Evolutionary conservation across 2,329 filamentous ascomycete genomes (phyloP).

Genomic region (Diaporthe sp.): DNA sequence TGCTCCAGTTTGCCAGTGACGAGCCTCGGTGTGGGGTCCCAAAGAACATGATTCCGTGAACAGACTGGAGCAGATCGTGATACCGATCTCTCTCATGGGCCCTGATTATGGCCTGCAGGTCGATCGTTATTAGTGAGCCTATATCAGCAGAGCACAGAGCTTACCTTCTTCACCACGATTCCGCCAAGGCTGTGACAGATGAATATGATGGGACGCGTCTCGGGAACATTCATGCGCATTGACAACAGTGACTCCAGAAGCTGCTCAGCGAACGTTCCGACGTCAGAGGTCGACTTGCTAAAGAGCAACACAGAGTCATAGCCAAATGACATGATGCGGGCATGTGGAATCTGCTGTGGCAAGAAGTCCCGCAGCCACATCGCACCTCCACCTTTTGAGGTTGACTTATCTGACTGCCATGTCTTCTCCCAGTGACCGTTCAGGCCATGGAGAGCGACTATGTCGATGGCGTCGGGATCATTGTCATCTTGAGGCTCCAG

Average conservation of each 20-base stretch:
- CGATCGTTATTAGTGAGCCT: background rate
- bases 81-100: conserved; percentile 32
- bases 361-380: conserved; percentile 35
- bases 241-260: conserved; percentile 27
- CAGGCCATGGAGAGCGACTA: conserved; percentile 30
- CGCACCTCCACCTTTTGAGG: conserved; percentile 6
- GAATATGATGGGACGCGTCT: conserved; percentile 45
- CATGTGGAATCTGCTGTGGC: conserved; percentile 41
- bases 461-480: conserved; percentile 30
- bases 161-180: conserved; percentile 48
- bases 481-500: conserved; percentile 28
- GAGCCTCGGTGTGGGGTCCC: conserved; percentile 33
- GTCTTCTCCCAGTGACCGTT: conserved; percentile 34
- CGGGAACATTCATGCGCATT: conserved; percentile 36
- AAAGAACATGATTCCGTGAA: conserved; percentile 32
- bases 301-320: conserved; percentile 43
- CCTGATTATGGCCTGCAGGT: conserved; percentile 20
- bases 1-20: conserved; percentile 28
- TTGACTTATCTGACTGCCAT: conserved; percentile 19
- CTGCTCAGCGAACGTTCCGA: conserved; percentile 30
- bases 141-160: conserved; percentile 18
- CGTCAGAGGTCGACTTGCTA: conserved; percentile 18
- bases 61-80: conserved; percentile 2
- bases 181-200: conserved; percentile 48
- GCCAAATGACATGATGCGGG: conserved; percentile 35